A percentile compares a stretch with the other conserved stretches of the same genome.
These are phyloP conservation scores for Tuber melanosporum DNA, from an alignment of 495 filamentous ascomycete species.

Conservation along the genomic window DNA sequence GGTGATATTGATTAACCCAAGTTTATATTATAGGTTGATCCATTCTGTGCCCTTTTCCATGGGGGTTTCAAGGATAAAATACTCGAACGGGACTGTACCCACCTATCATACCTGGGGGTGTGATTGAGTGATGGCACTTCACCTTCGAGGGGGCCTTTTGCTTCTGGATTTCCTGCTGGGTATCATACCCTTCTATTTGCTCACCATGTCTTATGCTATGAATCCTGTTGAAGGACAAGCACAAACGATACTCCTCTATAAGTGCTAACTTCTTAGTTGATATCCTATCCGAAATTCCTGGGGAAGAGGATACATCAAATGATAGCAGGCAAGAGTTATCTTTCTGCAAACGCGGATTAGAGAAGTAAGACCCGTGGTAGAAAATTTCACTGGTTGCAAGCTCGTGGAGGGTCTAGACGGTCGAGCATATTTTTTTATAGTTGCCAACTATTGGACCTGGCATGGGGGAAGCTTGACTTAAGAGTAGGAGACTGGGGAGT, in stretches of 20 bases:
- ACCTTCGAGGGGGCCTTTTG: not conserved
- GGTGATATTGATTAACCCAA: not conserved
- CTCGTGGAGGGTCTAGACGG: too few relatives aligned
- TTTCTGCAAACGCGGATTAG: too few relatives aligned
- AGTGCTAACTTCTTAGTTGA: not conserved
- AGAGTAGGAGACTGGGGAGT: too few relatives aligned
- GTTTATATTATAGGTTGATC: not conserved
- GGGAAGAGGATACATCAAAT: too few relatives aligned
- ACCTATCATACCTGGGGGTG: too few relatives aligned
- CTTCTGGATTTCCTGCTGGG: not conserved
- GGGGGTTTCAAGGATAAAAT: not conserved
- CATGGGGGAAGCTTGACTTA: too few relatives aligned
- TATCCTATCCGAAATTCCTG: not conserved
- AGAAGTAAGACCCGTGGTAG: too few relatives aligned
- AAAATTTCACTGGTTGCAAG: too few relatives aligned
- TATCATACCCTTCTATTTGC: not conserved
- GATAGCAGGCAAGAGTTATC: too few relatives aligned
- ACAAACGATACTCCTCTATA: not conserved
- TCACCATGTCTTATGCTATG: not conserved
- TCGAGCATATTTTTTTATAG: too few relatives aligned
- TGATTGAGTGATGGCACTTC: not conserved
- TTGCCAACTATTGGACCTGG: too few relatives aligned
- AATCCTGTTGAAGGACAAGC: not conserved
- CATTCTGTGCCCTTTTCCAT: not conserved
- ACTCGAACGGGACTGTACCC: not conserved